Evolutionary conservation across 106 monocot species (phyloP).

Genomic region (Chionographis japonica): DNA sequence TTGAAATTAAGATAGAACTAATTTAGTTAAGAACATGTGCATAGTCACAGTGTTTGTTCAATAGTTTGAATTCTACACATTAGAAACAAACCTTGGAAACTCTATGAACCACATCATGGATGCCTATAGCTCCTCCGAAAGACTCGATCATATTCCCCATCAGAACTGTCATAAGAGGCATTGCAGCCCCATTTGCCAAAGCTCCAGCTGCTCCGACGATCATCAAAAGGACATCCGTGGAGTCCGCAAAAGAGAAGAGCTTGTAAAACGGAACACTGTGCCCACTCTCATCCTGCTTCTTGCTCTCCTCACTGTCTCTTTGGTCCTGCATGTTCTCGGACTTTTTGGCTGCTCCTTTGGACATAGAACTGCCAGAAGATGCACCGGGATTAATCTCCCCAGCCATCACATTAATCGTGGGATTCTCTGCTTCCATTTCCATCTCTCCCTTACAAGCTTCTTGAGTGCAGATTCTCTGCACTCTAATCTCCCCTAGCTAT

Average conservation of each 20-base stretch:
- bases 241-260: conserved; percentile 41
- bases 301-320: not conserved
- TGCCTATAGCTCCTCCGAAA: conserved; percentile 23
- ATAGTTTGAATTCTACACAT: not conserved
- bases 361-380: not conserved
- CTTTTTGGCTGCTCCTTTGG: no score
- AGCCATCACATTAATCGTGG: no score
- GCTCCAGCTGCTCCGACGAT: conserved; percentile 34
- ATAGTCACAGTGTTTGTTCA: no score
- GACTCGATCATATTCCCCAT: conserved; percentile 27
- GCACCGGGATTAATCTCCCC: not conserved
- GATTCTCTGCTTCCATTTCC: no score
- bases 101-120: conserved; percentile 14
- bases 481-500: no score
- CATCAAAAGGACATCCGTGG: conserved; percentile 40
- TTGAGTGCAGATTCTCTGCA: no score
- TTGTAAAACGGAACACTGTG: conserved; percentile 22
- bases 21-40: no score
- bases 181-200: conserved; percentile 23
- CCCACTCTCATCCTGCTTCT: conserved; percentile 3
- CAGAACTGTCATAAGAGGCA: conserved; percentile 45
- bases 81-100: conserved; percentile 32
- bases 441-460: no score
- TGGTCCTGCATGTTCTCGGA: not conserved
- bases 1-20: no score